Conservation (phyloP, 257 asterid species). For the Osmanthus fragrans region DNA sequence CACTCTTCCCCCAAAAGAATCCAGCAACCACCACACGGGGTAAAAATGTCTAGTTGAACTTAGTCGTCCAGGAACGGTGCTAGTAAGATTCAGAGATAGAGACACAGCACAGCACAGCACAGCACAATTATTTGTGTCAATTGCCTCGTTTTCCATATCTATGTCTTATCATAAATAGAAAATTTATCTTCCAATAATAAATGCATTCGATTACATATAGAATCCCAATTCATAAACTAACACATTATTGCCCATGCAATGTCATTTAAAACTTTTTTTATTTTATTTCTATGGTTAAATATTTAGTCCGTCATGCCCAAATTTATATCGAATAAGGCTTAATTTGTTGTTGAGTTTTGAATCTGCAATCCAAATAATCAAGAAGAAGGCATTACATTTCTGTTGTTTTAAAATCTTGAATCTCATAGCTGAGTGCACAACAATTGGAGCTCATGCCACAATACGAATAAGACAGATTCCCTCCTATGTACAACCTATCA, state of each 20-base stretch:
- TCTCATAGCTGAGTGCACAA: background rate
- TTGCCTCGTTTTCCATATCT: background rate
- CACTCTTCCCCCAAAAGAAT: too few relatives aligned
- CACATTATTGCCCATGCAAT: background rate
- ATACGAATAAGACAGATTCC: background rate
- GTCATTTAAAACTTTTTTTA: constrained; percentile 22
- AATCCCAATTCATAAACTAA: background rate
- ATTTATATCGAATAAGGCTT: background rate
- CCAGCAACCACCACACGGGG: too few relatives aligned
- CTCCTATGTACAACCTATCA: background rate
- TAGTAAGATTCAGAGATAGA: too few relatives aligned
- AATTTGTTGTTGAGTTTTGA: background rate
- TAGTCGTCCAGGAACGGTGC: too few relatives aligned
- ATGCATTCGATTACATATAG: constrained; percentile 18
- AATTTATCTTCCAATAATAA: background rate
- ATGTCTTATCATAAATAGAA: background rate
- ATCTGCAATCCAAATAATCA: background rate
- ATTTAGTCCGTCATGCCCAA: background rate
- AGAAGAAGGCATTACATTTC: background rate
- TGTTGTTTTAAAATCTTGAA: constrained; percentile 9
- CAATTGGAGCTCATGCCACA: background rate
- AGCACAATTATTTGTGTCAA: background rate
- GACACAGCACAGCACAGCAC: too few relatives aligned
- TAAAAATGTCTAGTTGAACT: too few relatives aligned
- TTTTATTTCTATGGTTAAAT: background rate